phyloP scores from a whole-genome alignment of 2,329 filamentous ascomycete genomes.

The Aspergillus ruber region DNA sequence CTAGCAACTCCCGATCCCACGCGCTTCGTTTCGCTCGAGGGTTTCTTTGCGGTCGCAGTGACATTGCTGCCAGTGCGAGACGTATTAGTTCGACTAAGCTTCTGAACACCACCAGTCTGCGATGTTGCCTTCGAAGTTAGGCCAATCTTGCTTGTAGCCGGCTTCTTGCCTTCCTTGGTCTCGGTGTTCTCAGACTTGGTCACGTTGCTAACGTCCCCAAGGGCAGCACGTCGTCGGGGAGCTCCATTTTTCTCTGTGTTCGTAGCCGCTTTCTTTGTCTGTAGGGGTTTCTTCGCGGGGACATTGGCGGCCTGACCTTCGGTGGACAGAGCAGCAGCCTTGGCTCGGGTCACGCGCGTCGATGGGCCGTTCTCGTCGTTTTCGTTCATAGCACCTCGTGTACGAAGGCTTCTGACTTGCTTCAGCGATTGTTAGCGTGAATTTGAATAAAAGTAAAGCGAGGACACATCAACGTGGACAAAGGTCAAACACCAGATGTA shows the following conservation, averaged over 20 bases:
- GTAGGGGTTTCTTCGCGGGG: conserved; percentile 56
- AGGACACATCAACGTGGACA: not conserved
- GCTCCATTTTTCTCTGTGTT: conserved; percentile 41
- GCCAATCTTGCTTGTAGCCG: conserved; percentile 54
- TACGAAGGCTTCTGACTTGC: conserved; percentile 64
- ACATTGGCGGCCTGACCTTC: conserved; percentile 53
- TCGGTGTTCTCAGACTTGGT: conserved; percentile 60
- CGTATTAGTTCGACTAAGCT: conserved; percentile 55
- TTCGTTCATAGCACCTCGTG: conserved; percentile 76
- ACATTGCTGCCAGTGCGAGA: conserved; percentile 57
- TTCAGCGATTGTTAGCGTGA: not conserved
- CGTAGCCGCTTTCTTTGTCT: conserved; percentile 61
- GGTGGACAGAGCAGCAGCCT: conserved; percentile 63
- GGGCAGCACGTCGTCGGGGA: conserved; percentile 69
- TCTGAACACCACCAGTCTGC: conserved; percentile 76
- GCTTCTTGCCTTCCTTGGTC: conserved; percentile 66
- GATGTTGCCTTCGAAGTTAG: conserved; percentile 70
- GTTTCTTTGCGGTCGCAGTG: conserved; percentile 57
- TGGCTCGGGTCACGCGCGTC: conserved; percentile 86
- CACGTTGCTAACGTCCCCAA: conserved; percentile 95
- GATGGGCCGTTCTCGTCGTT: conserved; percentile 84
- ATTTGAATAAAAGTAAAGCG: not conserved
- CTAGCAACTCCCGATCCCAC: conserved; percentile 62
- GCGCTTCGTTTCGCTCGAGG: conserved; percentile 59
- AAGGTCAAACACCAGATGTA: not conserved